phyloP scores from a whole-genome alignment of 1,284 basidiomycete genomes.

The Rhodotorula sp. region DNA sequence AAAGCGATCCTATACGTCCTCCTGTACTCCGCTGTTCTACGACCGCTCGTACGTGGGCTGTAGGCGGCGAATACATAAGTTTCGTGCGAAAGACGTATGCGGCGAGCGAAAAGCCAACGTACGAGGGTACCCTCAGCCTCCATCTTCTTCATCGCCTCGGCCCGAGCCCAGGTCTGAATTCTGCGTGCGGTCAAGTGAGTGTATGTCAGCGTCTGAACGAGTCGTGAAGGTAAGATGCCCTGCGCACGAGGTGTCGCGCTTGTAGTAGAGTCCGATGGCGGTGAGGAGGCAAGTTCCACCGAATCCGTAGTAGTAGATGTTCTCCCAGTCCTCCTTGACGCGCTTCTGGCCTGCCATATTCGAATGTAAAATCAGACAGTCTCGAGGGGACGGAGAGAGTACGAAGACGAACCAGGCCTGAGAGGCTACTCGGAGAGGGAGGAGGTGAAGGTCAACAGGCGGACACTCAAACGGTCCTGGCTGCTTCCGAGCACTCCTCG shows the following conservation, averaged over 20 bases:
- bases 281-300: constrained; percentile 81
- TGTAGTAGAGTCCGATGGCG: constrained; percentile 78
- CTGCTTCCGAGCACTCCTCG: too few relatives aligned
- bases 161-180: constrained; percentile 37
- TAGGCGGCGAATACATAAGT: neutral
- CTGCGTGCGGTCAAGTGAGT: neutral
- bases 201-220: neutral
- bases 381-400: constrained; percentile 41
- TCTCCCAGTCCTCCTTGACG: constrained; percentile 83
- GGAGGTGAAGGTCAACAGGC: neutral
- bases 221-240: too few relatives aligned
- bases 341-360: constrained; percentile 65
- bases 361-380: constrained; percentile 10
- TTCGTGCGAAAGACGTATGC: neutral
- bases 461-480: too few relatives aligned
- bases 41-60: constrained; percentile 24
- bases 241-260: constrained; percentile 67
- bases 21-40: neutral
- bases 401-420: constrained; percentile 22
- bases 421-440: constrained; percentile 16
- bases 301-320: constrained; percentile 77
- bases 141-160: constrained; percentile 35
- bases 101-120: neutral
- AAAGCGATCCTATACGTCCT: neutral
- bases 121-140: constrained; percentile 31